Percentiles rank a stretch among this genome's conserved stretches.
Conservation (phyloP, 1,284 basidiomycete genomes). For the Meira nashicola region DNA sequence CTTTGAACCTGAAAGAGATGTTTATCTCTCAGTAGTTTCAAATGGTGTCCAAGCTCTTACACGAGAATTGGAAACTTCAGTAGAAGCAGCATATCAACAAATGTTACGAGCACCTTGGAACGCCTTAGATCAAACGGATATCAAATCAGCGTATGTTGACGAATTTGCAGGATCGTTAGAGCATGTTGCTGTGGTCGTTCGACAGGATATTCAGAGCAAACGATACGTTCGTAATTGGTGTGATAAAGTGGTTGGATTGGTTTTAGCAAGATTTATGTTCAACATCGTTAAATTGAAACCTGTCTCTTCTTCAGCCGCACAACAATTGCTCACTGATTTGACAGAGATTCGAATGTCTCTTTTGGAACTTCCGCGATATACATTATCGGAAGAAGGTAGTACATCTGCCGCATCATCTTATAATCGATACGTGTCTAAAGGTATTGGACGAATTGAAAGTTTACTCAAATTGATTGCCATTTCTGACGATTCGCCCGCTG, state of each 20-base stretch:
- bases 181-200: conserved; percentile 42
- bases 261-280: conserved; percentile 30
- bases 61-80: conserved; percentile 31
- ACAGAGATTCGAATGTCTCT: conserved; percentile 30
- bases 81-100: conserved; percentile 42
- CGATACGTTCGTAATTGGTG: conserved; percentile 48
- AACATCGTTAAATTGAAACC: conserved; percentile 41
- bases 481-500: conserved; percentile 10
- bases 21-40: conserved; percentile 59
- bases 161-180: conserved; percentile 42
- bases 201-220: conserved; percentile 50
- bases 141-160: conserved; percentile 38
- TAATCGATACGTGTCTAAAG: conserved; percentile 33
- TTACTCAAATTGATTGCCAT: conserved; percentile 34
- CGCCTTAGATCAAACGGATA: conserved; percentile 20
- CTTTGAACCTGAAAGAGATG: conserved; percentile 77
- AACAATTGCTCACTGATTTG: conserved; percentile 39
- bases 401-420: conserved; percentile 61
- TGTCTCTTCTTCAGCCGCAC: conserved; percentile 24
- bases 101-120: conserved; percentile 47
- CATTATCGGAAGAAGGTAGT: conserved; percentile 59
- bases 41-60: conserved; percentile 35
- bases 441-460: conserved; percentile 29
- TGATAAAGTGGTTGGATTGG: conserved; percentile 38
- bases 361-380: conserved; percentile 40